These are phyloP conservation scores for Pseudogymnoascus sp. DNA, from an alignment of 2,329 filamentous ascomycete genomes.

Conservation along the genomic window DNA sequence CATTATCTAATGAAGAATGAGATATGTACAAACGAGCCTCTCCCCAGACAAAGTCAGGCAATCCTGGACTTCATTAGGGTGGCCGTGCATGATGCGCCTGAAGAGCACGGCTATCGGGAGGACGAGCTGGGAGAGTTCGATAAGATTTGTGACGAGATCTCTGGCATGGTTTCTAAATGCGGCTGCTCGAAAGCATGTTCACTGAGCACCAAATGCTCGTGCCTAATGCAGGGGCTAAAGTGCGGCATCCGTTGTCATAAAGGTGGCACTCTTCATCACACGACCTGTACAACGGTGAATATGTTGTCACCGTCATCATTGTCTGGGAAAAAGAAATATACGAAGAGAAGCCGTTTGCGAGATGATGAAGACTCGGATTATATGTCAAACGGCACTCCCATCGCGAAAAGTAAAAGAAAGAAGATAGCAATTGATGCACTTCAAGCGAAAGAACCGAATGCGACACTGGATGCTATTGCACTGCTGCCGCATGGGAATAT, in stretches of 20 bases:
- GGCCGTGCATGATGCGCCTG: not conserved
- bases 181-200: not conserved
- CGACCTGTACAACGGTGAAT: not conserved
- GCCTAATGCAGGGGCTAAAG: not conserved
- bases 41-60: slow-evolving; percentile 2
- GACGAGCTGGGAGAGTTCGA: not conserved
- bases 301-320: not conserved
- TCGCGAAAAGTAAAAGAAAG: not conserved
- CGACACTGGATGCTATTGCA: not conserved
- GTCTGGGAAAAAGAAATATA: not conserved
- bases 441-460: not conserved
- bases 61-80: slow-evolving; percentile 5
- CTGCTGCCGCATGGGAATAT: not conserved
- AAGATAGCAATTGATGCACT: not conserved
- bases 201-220: not conserved
- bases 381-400: not conserved
- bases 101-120: not conserved
- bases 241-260: not conserved
- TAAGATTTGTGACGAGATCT: not conserved
- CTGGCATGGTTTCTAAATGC: not conserved
- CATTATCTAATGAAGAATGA: slow-evolving; percentile 6
- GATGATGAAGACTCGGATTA: slow-evolving; percentile 1
- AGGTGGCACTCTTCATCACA: not conserved
- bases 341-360: not conserved
- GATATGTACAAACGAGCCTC: slow-evolving; percentile 11